Base-by-base conservation (phyloP, 2,329 filamentous ascomycete genomes). In the Cercospora zeae-maydis region DNA sequence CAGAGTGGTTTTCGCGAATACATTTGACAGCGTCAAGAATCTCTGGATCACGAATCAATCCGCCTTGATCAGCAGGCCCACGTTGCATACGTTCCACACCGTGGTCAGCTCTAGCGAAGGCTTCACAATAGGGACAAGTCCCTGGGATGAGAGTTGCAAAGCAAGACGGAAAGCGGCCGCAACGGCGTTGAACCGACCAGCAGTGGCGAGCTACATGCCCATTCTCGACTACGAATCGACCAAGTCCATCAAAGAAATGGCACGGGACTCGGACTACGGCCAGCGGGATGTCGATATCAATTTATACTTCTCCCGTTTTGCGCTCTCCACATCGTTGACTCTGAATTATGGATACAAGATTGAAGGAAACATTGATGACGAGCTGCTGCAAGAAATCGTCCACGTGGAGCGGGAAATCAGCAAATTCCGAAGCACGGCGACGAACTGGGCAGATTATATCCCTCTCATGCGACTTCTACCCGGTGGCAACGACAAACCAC, bases 81-180 rank as follows among this genome's bases (percentile, higher is more conserved):
- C 82, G 24, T 84, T 92, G 53, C 89, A 93, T 75, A 93, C 90
- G 0, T 93, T 93, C 75, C 90, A 93, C 76, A 89, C 84, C 4
- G 88, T 93, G 3, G 88, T 92, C 2, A 92, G 89, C 1, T 86
- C 82, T 34, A 90, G 88, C 0, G 88, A 92, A 69, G 90, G 90
- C 5, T 90, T 92, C 75, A 93, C 90, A 0, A 92, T 95, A 64
- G 91, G 91, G 1, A 92, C 90, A 0, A 92, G 89, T 0, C 90
- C 91, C 0, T 95, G 90, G 88, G 89, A 93, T 65, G 90, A 92
- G 56, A 91, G 87, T 1, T 91, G 89, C 77, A 93, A 93, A 75
- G 80, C 82, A 24, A 84, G 90, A 9, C 85, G 91, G 66, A 93
- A 92, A 78, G 90, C 89, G 0, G 90, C 90, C 1, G 90, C 88